Evolutionary conservation across 129 eudicot species (phyloP), one percentile per base, ranked within the genome.

Genomic region (Smallanthus sonchifolius): DNA sequence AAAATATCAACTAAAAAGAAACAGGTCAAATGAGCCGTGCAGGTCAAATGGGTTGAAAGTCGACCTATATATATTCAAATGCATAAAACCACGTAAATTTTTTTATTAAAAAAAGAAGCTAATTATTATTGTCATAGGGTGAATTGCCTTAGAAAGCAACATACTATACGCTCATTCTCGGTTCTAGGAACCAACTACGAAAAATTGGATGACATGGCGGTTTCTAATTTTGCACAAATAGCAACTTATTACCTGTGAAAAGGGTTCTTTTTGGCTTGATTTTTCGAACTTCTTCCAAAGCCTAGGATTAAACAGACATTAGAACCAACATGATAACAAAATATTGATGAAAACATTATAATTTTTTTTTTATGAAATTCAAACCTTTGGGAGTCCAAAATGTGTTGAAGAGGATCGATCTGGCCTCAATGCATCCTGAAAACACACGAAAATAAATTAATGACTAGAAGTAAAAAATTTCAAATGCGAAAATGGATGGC

Each of bases 381-480:
- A 69, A 56, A 91, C 97, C 87, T 79, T 79, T 60, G 99, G 99
- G 86, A 95, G 99, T 75, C 97, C 99, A 75, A 95, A 95, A 83
- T 95, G 99, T 10, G 99, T 95, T 47, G 96, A 68, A 76, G 99
- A 88, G 68, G 97, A 95, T 51, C 96, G 87, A 71, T 87, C 96
- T 62, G 97, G 99, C 73, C 97, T 88, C 81, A 91, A 42, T 20
- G 97, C 99, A 79, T 95, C 99, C 96, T 95, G 77, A 20, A 79
- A 70, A 78, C 45, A 52, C 11, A 60, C 3, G 10, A 15, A 63
- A 40, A 17, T 17, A 16, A 3, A 17, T 52, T 45, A 7, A 56
- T 7, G 9, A 47, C 8, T 7, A 47, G 32, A 60, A 35, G 28
- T 38, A 6, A 10, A 10, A 64, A 30, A 10, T 35, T 63, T 51